These are phyloP conservation scores for Diplodia mutila DNA, from an alignment of 2,329 filamentous ascomycete species.

Conservation along the genomic window DNA sequence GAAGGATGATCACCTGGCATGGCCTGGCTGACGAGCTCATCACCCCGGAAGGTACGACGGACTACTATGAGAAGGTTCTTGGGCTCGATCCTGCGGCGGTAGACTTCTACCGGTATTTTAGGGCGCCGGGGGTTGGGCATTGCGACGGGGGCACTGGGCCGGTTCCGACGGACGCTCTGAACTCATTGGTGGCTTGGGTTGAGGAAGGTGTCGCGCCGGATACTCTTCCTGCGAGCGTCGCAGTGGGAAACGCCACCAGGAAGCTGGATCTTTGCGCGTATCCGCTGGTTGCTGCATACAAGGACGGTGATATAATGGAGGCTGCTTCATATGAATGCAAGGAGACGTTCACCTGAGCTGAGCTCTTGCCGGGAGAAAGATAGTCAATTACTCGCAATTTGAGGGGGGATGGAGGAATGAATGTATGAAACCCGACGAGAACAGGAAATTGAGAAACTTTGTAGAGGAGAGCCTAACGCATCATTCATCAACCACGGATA, in stretches of 20 bases:
- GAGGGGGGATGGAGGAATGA: neutral
- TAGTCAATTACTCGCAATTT: neutral
- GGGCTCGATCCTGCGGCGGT: conserved; percentile 20
- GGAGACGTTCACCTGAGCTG: neutral
- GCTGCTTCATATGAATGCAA: neutral
- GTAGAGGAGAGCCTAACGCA: too few species aligned
- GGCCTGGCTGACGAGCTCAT: conserved; percentile 32
- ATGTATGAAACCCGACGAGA: neutral
- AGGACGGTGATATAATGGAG: neutral
- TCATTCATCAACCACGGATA: too few species aligned
- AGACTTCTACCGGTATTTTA: conserved; percentile 29
- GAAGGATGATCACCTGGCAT: conserved; percentile 52
- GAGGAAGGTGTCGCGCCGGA: conserved; percentile 23
- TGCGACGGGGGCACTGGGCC: conserved; percentile 8
- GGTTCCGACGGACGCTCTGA: neutral
- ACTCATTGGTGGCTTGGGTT: conserved; percentile 25
- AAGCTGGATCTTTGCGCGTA: conserved; percentile 4
- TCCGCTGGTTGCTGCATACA: conserved; percentile 9
- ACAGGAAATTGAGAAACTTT: neutral
- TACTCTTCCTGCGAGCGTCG: neutral
- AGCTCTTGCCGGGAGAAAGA: neutral
- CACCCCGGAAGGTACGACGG: neutral
- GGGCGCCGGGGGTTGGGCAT: conserved; percentile 28
- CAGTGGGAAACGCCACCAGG: neutral
- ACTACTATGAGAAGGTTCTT: conserved; percentile 14